phyloP scores from a whole-genome alignment of 331 rosid genomes.

The Malus hybrid region DNA sequence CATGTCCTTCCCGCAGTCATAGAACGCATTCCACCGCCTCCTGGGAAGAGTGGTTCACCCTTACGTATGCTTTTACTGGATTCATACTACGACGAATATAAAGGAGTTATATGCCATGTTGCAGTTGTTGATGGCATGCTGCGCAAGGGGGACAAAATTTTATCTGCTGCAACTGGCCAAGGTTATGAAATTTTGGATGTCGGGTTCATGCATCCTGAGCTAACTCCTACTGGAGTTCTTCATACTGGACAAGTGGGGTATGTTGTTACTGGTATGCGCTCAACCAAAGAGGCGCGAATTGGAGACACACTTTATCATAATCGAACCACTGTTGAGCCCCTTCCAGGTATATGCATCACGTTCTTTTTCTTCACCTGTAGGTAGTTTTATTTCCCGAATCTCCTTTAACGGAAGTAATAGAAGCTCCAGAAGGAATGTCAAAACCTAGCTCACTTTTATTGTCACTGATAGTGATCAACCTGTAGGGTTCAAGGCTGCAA shows the following conservation, averaged over 20 bases:
- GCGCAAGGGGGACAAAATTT: constrained; percentile 83
- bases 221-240: constrained; percentile 69
- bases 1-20: constrained; percentile 87
- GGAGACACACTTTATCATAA: constrained; percentile 85
- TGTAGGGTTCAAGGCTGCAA: constrained; percentile 86
- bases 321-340: constrained; percentile 43
- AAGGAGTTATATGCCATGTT: constrained; percentile 91
- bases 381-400: neutral
- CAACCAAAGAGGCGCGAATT: constrained; percentile 91
- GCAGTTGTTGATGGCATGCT: constrained; percentile 81
- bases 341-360: constrained; percentile 48
- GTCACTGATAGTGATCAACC: constrained; percentile 16
- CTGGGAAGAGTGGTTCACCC: constrained; percentile 55
- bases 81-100: constrained; percentile 89
- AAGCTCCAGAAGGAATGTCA: neutral
- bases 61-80: constrained; percentile 89
- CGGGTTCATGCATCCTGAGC: constrained; percentile 97
- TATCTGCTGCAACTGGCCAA: constrained; percentile 72
- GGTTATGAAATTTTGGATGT: constrained; percentile 74
- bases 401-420: neutral
- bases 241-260: constrained; percentile 94
- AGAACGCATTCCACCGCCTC: constrained; percentile 77
- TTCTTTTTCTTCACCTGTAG: neutral
- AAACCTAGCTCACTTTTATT: neutral
- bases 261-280: constrained; percentile 93